Evolutionary conservation across 2,329 filamentous ascomycete genomes (phyloP).

Genomic region (Teratosphaeria destructans): DNA sequence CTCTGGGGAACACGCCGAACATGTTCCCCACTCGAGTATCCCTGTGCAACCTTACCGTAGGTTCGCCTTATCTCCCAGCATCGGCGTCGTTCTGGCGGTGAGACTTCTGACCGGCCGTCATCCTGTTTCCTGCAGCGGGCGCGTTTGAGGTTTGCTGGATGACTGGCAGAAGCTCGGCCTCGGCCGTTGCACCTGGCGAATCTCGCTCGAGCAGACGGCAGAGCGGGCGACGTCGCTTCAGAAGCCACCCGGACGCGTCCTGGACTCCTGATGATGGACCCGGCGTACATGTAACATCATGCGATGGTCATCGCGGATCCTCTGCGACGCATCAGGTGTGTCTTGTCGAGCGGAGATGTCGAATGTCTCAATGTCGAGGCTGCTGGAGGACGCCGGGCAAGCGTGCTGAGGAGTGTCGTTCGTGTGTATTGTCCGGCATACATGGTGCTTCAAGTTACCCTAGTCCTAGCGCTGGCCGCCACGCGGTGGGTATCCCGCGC

Average conservation of each 20-base stretch:
- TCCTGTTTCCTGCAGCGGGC: neutral
- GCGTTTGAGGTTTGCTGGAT: neutral
- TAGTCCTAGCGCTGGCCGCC: neutral
- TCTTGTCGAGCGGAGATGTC: too few relatives aligned
- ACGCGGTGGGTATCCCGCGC: neutral
- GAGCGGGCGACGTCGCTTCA: neutral
- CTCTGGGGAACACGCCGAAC: constrained; percentile 6
- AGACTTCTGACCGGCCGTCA: constrained; percentile 3
- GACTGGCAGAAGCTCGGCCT: neutral
- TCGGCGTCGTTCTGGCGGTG: constrained; percentile 9
- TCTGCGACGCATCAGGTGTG: too few relatives aligned
- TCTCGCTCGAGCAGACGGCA: neutral
- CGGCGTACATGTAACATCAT: neutral
- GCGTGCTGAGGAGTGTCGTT: neutral
- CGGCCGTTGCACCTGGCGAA: neutral
- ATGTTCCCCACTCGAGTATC: constrained; percentile 4
- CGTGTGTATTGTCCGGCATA: neutral
- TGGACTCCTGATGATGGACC: too few relatives aligned
- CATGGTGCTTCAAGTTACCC: neutral
- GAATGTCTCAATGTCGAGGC: too few relatives aligned
- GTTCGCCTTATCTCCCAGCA: neutral
- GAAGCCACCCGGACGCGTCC: too few relatives aligned
- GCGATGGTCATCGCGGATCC: neutral
- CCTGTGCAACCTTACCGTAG: neutral
- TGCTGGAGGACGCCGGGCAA: neutral